Conservation (phyloP, 139 green algal species). For the Pedinophyceae sp. region DNA sequence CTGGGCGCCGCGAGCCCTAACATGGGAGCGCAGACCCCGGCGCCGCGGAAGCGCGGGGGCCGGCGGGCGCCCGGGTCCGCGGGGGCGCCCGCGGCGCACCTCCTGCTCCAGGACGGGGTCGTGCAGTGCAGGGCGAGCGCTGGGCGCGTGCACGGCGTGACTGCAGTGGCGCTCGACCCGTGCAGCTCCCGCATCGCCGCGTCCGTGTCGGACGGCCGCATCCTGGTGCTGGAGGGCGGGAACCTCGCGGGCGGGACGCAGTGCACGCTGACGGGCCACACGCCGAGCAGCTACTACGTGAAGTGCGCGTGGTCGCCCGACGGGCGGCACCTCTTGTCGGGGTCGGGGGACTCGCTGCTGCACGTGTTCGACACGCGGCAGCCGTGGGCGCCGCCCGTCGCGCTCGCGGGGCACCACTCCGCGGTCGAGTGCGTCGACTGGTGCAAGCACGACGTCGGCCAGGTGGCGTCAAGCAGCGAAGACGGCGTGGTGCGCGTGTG, state of each 20-base stretch:
- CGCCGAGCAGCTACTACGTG: conserved; percentile 46
- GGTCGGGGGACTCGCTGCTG: conserved; percentile 31
- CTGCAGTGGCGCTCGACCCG: conserved; percentile 26
- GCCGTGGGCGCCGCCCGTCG: no score
- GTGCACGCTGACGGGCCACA: conserved; percentile 36
- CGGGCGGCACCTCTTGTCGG: conserved; percentile 36
- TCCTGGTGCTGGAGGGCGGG: conserved; percentile 51
- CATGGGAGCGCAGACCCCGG: background rate
- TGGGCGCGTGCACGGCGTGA: conserved; percentile 36
- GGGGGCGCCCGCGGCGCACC: background rate
- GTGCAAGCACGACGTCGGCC: no score
- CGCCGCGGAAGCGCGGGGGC: background rate
- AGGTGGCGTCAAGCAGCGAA: no score
- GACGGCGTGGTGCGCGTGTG: no score
- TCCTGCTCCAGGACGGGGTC: background rate
- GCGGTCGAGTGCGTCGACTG: no score
- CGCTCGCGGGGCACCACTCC: no score
- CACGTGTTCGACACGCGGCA: no score
- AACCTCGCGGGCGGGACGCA: conserved; percentile 29
- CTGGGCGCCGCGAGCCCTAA: background rate
- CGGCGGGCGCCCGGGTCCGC: background rate
- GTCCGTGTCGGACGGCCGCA: conserved; percentile 28
- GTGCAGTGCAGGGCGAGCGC: background rate
- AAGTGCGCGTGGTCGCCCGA: conserved; percentile 41
- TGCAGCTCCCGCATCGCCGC: no score